These are phyloP conservation scores for Drechslerella coelobrocha DNA, from an alignment of 2,329 filamentous ascomycete genomes.

Conservation along the genomic window DNA sequence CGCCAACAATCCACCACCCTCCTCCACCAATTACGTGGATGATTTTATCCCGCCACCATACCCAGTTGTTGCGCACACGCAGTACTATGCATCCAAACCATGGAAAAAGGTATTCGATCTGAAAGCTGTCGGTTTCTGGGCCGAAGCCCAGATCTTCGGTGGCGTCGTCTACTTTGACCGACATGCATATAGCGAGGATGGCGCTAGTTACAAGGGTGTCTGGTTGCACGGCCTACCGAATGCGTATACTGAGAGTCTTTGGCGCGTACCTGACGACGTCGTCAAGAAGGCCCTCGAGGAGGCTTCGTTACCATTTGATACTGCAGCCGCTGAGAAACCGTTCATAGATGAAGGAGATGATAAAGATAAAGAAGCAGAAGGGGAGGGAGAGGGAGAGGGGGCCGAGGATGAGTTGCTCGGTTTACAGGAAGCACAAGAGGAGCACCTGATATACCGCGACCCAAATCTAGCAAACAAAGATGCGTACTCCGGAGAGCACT, in stretches of 20 bases:
- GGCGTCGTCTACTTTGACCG: slow-evolving; percentile 41
- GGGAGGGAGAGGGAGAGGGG: background rate
- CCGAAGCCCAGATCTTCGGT: slow-evolving; percentile 42
- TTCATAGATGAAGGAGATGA: too few relatives aligned
- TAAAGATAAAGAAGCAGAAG: background rate
- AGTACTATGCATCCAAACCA: slow-evolving; percentile 48
- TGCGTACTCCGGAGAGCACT: slow-evolving; percentile 27
- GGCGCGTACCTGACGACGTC: slow-evolving; percentile 39
- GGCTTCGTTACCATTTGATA: slow-evolving; percentile 26
- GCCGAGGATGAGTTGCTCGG: slow-evolving; percentile 16
- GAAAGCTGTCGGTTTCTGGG: slow-evolving; percentile 44
- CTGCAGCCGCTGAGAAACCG: slow-evolving; percentile 20
- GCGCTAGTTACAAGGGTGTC: slow-evolving; percentile 23
- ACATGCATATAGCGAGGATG: slow-evolving; percentile 4
- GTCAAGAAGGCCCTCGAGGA: slow-evolving; percentile 14
- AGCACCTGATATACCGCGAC: slow-evolving; percentile 31
- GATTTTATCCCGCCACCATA: slow-evolving; percentile 31
- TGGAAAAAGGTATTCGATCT: slow-evolving; percentile 43
- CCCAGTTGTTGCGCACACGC: slow-evolving; percentile 37
- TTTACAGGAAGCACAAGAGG: slow-evolving; percentile 34
- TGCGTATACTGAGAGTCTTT: slow-evolving; percentile 32
- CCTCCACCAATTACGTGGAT: background rate
- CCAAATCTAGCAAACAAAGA: slow-evolving; percentile 25
- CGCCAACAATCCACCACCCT: slow-evolving; percentile 14
- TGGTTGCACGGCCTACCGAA: slow-evolving; percentile 42